A percentile compares a stretch with the other conserved stretches of the same genome.
phyloP scores from a whole-genome alignment of 1,284 basidiomycete genomes.

The Phaffia rhodozyma region DNA sequence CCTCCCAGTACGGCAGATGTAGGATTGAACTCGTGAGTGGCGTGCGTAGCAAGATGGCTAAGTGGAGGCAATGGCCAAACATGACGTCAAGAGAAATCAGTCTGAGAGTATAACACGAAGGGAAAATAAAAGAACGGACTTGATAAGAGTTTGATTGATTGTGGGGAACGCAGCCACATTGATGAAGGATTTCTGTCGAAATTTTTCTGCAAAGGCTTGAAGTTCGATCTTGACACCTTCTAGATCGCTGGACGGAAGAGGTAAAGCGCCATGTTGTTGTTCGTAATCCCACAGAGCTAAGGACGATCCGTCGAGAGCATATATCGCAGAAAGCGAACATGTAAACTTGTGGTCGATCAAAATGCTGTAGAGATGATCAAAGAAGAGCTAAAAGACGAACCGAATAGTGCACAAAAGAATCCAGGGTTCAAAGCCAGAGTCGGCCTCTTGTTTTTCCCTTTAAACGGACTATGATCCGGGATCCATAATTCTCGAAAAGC shows the following conservation, averaged over 20 bases:
- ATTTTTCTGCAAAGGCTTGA: neutral
- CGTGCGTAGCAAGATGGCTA: conserved; percentile 54
- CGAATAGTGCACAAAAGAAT: neutral
- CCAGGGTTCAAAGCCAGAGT: conserved; percentile 39
- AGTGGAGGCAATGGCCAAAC: neutral
- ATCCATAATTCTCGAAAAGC: conserved; percentile 49
- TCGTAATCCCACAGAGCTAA: conserved; percentile 77
- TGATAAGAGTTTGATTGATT: conserved; percentile 23
- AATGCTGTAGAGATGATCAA: conserved; percentile 48
- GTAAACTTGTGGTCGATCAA: neutral
- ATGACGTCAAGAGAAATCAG: conserved; percentile 6
- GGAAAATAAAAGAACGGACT: conserved; percentile 4
- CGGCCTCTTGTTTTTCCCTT: conserved; percentile 53
- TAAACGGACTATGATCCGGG: conserved; percentile 28
- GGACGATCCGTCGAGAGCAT: neutral
- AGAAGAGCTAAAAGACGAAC: conserved; percentile 20
- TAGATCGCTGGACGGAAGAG: conserved; percentile 40
- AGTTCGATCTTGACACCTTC: conserved; percentile 31
- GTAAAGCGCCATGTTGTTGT: conserved; percentile 46
- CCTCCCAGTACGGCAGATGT: conserved; percentile 88
- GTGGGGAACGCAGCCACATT: conserved; percentile 27
- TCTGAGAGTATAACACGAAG: neutral
- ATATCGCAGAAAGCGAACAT: conserved; percentile 2
- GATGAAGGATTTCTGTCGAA: neutral
- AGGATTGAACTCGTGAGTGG: conserved; percentile 73